phyloP scores from a whole-genome alignment of 2,329 filamentous ascomycete species.

The Hymenoscyphus infarciens region DNA sequence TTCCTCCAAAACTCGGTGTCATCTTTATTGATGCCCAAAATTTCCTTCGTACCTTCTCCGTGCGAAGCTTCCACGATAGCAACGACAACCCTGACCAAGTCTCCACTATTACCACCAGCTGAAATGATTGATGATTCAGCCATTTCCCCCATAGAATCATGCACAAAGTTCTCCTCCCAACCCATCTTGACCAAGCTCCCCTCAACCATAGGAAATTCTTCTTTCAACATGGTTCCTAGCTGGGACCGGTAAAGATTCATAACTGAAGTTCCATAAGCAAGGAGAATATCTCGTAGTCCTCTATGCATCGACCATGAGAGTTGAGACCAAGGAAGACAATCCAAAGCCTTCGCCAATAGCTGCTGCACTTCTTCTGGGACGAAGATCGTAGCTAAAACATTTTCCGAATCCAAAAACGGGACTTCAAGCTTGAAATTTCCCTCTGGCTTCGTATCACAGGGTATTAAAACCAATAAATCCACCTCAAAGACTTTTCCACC shows the following conservation, averaged over 20 bases:
- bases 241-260: constrained; percentile 30
- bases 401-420: constrained; percentile 23
- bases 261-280: constrained; percentile 29
- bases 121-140: constrained; percentile 33
- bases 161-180: constrained; percentile 33
- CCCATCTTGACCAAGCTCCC: constrained; percentile 16
- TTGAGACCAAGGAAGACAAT: constrained; percentile 35
- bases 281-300: constrained; percentile 34
- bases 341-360: constrained; percentile 29
- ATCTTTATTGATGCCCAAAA: not conserved
- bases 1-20: constrained; percentile 3
- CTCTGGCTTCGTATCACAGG: not conserved
- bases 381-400: not conserved
- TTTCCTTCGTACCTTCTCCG: not conserved
- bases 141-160: constrained; percentile 32
- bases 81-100: constrained; percentile 34
- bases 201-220: not conserved
- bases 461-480: constrained; percentile 30
- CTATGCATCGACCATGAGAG: constrained; percentile 37
- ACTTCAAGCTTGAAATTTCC: constrained; percentile 16
- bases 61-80: constrained; percentile 23
- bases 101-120: constrained; percentile 34
- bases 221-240: constrained; percentile 21
- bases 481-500: constrained; percentile 35
- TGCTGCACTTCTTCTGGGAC: constrained; percentile 19